A percentile compares a stretch with the other conserved stretches of the same genome.
phyloP scores from a whole-genome alignment of 1,139 yeast species.

The Candida albicans region DNA sequence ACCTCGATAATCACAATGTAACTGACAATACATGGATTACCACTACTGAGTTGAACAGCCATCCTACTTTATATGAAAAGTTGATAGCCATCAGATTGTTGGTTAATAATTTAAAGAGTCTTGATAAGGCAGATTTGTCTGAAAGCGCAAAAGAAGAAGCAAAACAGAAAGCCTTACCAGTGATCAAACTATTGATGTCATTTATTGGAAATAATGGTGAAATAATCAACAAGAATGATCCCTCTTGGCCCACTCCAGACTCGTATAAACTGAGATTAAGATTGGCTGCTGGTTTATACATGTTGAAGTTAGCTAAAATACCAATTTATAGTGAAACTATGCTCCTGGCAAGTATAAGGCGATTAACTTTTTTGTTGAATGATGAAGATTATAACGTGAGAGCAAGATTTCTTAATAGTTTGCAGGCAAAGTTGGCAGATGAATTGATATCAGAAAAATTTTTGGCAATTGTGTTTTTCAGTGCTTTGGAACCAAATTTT shows the following conservation, averaged over 20 bases:
- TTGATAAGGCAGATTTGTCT: constrained; percentile 27
- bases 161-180: constrained; percentile 52
- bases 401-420: constrained; percentile 44
- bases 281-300: constrained; percentile 63
- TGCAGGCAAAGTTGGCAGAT: constrained; percentile 54
- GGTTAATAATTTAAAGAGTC: constrained; percentile 60
- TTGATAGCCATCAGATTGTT: constrained; percentile 58
- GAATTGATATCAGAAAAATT: constrained; percentile 64
- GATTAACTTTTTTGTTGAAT: constrained; percentile 60
- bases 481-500: constrained; percentile 70
- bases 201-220: constrained; percentile 83
- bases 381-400: constrained; percentile 68
- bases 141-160: constrained; percentile 32
- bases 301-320: constrained; percentile 64
- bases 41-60: constrained; percentile 42
- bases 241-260: constrained; percentile 62
- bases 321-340: constrained; percentile 56
- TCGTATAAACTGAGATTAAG: constrained; percentile 61
- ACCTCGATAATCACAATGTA: constrained; percentile 20
- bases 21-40: constrained; percentile 49
- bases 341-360: constrained; percentile 50
- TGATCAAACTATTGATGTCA: constrained; percentile 64
- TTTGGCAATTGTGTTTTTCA: constrained; percentile 65
- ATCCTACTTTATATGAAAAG: constrained; percentile 43
- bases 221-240: constrained; percentile 50